Evolutionary conservation across 768 basidiomycete species (phyloP).

Genomic region (Gymnopilus dilepis): DNA sequence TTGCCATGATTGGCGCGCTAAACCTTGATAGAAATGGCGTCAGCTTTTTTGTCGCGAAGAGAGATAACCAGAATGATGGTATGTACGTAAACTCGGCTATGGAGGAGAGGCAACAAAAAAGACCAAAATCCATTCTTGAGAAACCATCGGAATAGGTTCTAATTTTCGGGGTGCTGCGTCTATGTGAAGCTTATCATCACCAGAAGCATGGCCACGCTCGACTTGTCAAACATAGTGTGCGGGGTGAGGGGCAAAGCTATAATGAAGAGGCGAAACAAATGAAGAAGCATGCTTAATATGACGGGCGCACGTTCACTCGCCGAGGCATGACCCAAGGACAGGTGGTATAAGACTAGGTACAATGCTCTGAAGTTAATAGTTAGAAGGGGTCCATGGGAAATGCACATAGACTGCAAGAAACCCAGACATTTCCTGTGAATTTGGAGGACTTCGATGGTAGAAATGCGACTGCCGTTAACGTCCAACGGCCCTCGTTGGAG

Average conservation of each 20-base stretch:
- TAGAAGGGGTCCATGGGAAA: background rate
- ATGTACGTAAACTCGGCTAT: background rate
- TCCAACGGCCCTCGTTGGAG: too few species aligned
- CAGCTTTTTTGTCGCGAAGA: background rate
- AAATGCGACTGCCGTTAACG: too few species aligned
- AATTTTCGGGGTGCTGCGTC: too few species aligned
- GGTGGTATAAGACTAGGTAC: background rate
- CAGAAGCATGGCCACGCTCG: too few species aligned
- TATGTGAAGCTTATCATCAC: too few species aligned
- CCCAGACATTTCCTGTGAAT: background rate
- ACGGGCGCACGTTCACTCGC: too few species aligned
- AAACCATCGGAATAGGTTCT: background rate
- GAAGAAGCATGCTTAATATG: too few species aligned
- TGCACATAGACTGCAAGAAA: background rate
- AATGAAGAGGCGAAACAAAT: too few species aligned
- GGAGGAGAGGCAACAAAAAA: background rate
- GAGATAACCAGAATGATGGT: slow-evolving; percentile 8
- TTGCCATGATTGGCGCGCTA: background rate
- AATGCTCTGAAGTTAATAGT: background rate
- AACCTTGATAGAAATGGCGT: slow-evolving; percentile 2
- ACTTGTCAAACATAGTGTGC: too few species aligned
- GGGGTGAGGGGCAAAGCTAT: too few species aligned
- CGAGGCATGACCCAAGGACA: too few species aligned
- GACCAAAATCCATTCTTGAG: background rate
- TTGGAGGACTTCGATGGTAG: background rate